Base-by-base conservation (phyloP, 2,329 filamentous ascomycete genomes). In the Delphinella strobiligena region DNA sequence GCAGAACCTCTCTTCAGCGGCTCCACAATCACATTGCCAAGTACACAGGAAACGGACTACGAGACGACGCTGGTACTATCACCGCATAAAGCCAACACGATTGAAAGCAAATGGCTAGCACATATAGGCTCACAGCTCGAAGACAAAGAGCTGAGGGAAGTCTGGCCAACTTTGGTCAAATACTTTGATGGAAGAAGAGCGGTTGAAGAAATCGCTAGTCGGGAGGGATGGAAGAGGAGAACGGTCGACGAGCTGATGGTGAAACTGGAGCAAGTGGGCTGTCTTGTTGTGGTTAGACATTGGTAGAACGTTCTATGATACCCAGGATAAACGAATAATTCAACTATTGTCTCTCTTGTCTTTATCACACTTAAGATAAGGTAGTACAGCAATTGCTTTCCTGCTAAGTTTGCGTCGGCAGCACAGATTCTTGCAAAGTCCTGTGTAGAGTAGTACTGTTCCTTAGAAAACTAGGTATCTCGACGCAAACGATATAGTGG, bases 151-250 rank as follows among this genome's bases (percentile, higher is more conserved):
- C 60, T 83, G 11, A 69, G 74, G 31, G 71, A 75, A 41, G 71
- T 74, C 35, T 93, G 87, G 82, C 74, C 76, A 2, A 66, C 72
- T 33, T 77, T 94, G 50, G 72, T 80, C 51, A 85, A 82, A 58
- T 91, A 95, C 59, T 85, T 96, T 51, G 88, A 96, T 57, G 91
- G 91, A 1, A 74, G 72, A 41, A 79, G 82, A 54, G 80, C 88
- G 2, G 68, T 96, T 44, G 91, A 98, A 63, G 79, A 88, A 50
- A 82, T 98, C 48, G 76, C 82, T 1, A 66, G 91, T n/a, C 73
- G 81, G 41, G 86, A 95, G 61, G 82, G 83, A 4, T 72, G 93
- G 64, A 93, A 91, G 66, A 71, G 86, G 41, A 93, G 89, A 62
- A 57, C 64, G 31, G 69, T 76, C 5, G 40, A 41, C 5, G 41